Conservation (phyloP, 192 early-diverging fungal genomes). For the Ramicandelaber brevisporus region DNA sequence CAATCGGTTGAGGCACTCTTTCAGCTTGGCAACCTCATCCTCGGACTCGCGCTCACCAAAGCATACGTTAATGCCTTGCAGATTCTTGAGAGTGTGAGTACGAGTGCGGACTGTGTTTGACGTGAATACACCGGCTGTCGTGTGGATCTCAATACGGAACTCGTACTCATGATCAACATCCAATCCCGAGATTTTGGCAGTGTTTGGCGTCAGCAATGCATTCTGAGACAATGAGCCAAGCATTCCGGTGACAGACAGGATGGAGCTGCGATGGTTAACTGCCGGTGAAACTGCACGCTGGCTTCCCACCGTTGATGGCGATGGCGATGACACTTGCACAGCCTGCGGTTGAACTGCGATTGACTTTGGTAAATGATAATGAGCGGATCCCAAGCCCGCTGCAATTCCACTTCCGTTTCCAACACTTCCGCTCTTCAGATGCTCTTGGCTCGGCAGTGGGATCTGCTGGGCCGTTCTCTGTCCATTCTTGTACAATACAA, state of each 20-base stretch:
- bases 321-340: too few species aligned
- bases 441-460: conserved; percentile 5
- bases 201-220: too few species aligned
- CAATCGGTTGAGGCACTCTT: conserved; percentile 48
- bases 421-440: too few species aligned
- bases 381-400: conserved; percentile 9
- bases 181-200: conserved; percentile 76
- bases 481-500: conserved; percentile 82
- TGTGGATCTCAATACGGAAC: conserved; percentile 71
- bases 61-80: conserved; percentile 87
- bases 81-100: conserved; percentile 88
- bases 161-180: conserved; percentile 79
- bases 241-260: too few species aligned
- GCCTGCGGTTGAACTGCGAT: conserved; percentile 4
- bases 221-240: too few species aligned
- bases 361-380: not conserved
- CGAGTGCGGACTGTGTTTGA: conserved; percentile 48
- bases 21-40: conserved; percentile 44
- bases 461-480: conserved; percentile 41
- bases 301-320: conserved; percentile 15
- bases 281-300: conserved; percentile 14
- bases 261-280: too few species aligned
- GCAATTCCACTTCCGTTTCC: too few species aligned
- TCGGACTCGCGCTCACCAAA: conserved; percentile 77
- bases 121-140: conserved; percentile 61